phyloP scores from a whole-genome alignment of 1,139 yeast species.

The Sugiyamaella neomexicana region DNA sequence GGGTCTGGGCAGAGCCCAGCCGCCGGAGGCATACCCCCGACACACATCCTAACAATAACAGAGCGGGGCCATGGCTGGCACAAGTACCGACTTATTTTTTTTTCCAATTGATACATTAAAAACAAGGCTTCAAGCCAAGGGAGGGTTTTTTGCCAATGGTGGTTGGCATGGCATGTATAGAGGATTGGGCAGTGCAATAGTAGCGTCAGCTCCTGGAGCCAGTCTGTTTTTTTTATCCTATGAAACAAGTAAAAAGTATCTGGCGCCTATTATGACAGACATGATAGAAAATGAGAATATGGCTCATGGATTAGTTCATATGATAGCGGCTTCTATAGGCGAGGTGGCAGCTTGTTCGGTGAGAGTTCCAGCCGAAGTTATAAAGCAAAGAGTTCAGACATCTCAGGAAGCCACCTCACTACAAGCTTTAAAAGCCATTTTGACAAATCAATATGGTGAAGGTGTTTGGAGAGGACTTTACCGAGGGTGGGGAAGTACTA shows the following conservation, averaged over 20 bases:
- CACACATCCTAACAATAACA: too few species aligned
- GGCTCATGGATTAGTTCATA: conserved; percentile 57
- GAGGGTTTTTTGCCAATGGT: conserved; percentile 90
- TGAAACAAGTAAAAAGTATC: conserved; percentile 64
- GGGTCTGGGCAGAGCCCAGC: neutral
- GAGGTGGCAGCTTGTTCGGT: conserved; percentile 92
- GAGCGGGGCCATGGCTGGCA: conserved; percentile 97
- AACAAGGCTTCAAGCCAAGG: conserved; percentile 91
- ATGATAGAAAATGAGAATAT: conserved; percentile 37
- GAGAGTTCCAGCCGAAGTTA: conserved; percentile 94
- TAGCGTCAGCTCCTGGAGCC: conserved; percentile 94
- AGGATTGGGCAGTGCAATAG: conserved; percentile 90
- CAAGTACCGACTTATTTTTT: conserved; percentile 88
- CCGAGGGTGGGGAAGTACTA: conserved; percentile 90
- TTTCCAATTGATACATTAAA: conserved; percentile 95
- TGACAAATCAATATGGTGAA: conserved; percentile 66
- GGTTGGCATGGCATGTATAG: conserved; percentile 89
- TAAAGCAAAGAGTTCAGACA: conserved; percentile 93
- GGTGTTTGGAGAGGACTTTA: conserved; percentile 77
- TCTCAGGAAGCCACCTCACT: conserved; percentile 59
- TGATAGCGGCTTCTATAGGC: conserved; percentile 85
- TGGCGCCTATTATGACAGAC: conserved; percentile 47
- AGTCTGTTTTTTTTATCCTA: conserved; percentile 86
- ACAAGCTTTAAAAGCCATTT: conserved; percentile 61
- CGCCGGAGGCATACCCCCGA: too few species aligned